phyloP scores from a whole-genome alignment of 2,329 filamentous ascomycete species.

The Fusarium mexicanum region DNA sequence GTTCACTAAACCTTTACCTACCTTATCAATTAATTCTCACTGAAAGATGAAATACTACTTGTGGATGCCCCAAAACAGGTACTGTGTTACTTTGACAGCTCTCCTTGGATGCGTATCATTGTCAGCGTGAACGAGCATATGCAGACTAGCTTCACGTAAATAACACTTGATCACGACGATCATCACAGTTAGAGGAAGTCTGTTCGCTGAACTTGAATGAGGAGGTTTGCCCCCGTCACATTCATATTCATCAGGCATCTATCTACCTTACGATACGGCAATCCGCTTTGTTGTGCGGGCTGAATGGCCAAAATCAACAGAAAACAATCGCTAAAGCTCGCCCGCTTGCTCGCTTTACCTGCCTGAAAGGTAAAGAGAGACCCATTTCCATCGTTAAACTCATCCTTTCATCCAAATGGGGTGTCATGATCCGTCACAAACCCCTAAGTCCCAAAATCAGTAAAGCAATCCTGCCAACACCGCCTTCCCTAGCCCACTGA shows the following conservation, averaged over 20 bases:
- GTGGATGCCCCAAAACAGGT: background rate
- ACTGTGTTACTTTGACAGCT: background rate
- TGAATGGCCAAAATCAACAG: constrained; percentile 8
- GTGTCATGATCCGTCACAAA: constrained; percentile 15
- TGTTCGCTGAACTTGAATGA: background rate
- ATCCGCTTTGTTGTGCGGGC: constrained; percentile 11
- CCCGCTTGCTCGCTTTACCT: constrained; percentile 16
- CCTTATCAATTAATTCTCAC: background rate
- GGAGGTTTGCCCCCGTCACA: background rate
- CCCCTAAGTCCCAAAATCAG: constrained; percentile 31
- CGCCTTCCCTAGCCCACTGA: constrained; percentile 32
- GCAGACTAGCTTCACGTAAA: background rate
- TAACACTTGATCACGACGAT: background rate
- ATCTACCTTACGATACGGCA: constrained; percentile 3
- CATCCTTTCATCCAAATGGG: constrained; percentile 29
- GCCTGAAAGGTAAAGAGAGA: constrained; percentile 6
- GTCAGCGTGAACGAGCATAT: background rate
- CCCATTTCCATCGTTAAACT: constrained; percentile 25
- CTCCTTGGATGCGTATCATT: background rate
- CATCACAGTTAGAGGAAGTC: background rate
- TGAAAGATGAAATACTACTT: background rate
- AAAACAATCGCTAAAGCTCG: constrained; percentile 32
- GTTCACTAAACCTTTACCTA: background rate
- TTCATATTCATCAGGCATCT: constrained; percentile 25
- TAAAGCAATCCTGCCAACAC: constrained; percentile 42